Evolutionary conservation across 495 filamentous ascomycete species (phyloP).

Genomic region (Trichoderma virens): DNA sequence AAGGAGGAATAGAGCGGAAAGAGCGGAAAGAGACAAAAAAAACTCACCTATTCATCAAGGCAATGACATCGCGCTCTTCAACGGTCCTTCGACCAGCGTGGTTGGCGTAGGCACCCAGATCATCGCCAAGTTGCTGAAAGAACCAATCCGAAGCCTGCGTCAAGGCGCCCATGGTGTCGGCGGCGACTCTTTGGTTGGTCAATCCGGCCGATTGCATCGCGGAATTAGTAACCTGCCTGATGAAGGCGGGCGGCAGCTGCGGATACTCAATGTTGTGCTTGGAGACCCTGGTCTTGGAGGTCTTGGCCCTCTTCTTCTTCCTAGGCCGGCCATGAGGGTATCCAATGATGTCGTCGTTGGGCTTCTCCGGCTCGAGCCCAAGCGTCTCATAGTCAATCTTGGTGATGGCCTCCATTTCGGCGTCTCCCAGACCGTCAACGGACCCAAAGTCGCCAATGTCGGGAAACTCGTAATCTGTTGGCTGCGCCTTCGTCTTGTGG

Average conservation of each 20-base stretch:
- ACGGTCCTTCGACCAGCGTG: constrained; percentile 81
- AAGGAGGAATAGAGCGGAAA: not conserved
- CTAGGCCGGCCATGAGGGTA: not conserved
- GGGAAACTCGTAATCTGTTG: not conserved
- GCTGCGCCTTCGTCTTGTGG: not conserved
- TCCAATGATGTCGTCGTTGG: not conserved
- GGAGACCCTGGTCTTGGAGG: constrained; percentile 43
- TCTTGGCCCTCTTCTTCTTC: not conserved
- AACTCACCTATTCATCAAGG: constrained; percentile 71
- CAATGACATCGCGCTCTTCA: constrained; percentile 73
- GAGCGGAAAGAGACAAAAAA: constrained; percentile 10
- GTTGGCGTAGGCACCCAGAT: constrained; percentile 68
- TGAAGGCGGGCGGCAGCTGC: constrained; percentile 58
- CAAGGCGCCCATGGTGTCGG: constrained; percentile 64
- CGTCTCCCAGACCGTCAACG: not conserved
- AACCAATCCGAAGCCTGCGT: constrained; percentile 79
- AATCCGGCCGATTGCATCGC: constrained; percentile 56
- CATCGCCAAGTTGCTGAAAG: constrained; percentile 76
- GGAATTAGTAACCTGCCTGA: constrained; percentile 67
- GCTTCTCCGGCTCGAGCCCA: not conserved
- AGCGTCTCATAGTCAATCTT: not conserved
- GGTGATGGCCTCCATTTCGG: not conserved
- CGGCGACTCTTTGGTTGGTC: constrained; percentile 54
- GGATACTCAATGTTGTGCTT: constrained; percentile 67
- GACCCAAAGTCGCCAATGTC: not conserved